Conservation (phyloP, 2,329 filamentous ascomycete genomes). For the Rhinocladiella mackenziei region DNA sequence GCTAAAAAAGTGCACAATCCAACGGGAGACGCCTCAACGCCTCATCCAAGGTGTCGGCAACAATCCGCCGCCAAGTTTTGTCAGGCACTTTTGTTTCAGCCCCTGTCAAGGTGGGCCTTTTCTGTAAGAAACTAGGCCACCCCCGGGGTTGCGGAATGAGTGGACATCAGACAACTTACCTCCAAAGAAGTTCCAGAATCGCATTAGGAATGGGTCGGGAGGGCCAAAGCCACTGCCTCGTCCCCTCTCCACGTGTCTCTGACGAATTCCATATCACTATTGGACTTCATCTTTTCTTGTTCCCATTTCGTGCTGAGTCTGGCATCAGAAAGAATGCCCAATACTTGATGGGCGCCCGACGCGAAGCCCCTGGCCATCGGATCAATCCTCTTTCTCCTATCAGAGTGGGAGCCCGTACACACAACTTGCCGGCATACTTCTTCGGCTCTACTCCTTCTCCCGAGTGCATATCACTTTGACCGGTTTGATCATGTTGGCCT, state of each 20-base stretch:
- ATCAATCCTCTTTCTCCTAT: slow-evolving; percentile 15
- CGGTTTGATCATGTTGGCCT: slow-evolving; percentile 24
- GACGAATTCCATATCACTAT: slow-evolving; percentile 19
- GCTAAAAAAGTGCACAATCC: slow-evolving; percentile 12
- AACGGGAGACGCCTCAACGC: slow-evolving; percentile 13
- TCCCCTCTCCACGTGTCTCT: slow-evolving; percentile 20
- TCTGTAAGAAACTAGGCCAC: slow-evolving; percentile 22
- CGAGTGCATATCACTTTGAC: slow-evolving; percentile 11
- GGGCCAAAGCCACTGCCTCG: slow-evolving; percentile 12
- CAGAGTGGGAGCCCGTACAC: slow-evolving; percentile 12
- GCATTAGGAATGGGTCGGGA: slow-evolving; percentile 11
- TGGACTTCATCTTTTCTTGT: slow-evolving; percentile 7
- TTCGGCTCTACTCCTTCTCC: slow-evolving; percentile 8
- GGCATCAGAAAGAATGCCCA: slow-evolving; percentile 21
- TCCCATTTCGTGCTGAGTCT: slow-evolving; percentile 7
- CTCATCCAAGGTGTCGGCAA: slow-evolving; percentile 21
- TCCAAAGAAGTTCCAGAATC: no score
- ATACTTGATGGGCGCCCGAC: slow-evolving; percentile 19
- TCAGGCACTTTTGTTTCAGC: slow-evolving; percentile 25
- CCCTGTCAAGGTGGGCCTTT: slow-evolving; percentile 18
- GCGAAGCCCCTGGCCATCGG: slow-evolving; percentile 14
- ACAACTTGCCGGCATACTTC: slow-evolving; percentile 1
- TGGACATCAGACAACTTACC: slow-evolving; percentile 21
- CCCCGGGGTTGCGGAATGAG: slow-evolving; percentile 20
- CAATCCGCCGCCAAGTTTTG: slow-evolving; percentile 12